Conservation (phyloP, 352 stramenopile species). For the Phytophthora agathidicida region DNA sequence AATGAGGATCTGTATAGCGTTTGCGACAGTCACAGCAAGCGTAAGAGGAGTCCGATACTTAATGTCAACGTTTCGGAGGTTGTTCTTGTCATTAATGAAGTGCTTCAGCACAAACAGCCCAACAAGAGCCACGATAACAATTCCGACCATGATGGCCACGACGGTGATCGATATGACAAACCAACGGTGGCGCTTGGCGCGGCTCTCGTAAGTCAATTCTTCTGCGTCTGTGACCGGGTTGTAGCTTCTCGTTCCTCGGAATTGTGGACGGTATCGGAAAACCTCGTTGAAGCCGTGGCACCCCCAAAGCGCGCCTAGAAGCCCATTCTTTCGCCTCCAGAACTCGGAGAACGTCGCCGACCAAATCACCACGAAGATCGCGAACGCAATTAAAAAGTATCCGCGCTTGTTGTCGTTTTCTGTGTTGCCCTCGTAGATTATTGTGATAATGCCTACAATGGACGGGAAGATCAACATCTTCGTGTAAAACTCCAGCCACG, state of each 20-base stretch:
- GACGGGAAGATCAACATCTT: slow-evolving; percentile 87
- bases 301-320: slow-evolving; percentile 84
- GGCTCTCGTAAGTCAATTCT: slow-evolving; percentile 69
- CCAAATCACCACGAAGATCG: slow-evolving; percentile 87
- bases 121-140: slow-evolving; percentile 63
- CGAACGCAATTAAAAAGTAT: slow-evolving; percentile 73
- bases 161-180: slow-evolving; percentile 62
- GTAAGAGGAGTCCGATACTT: slow-evolving; percentile 47
- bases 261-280: slow-evolving; percentile 80
- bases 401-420: slow-evolving; percentile 46
- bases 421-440: slow-evolving; percentile 42
- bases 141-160: slow-evolving; percentile 71
- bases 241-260: slow-evolving; percentile 71
- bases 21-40: slow-evolving; percentile 49
- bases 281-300: slow-evolving; percentile 74
- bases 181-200: slow-evolving; percentile 49
- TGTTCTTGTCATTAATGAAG: slow-evolving; percentile 51
- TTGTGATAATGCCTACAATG: slow-evolving; percentile 77
- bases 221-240: slow-evolving; percentile 63
- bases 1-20: slow-evolving; percentile 91
- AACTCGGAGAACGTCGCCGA: slow-evolving; percentile 81
- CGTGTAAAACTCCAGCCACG: slow-evolving; percentile 92
- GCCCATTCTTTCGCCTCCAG: slow-evolving; percentile 86
- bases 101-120: slow-evolving; percentile 76
- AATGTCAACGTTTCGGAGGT: slow-evolving; percentile 28